Evolutionary conservation across 2,329 filamentous ascomycete genomes (phyloP).

Genomic region (Eurotiales sp.): DNA sequence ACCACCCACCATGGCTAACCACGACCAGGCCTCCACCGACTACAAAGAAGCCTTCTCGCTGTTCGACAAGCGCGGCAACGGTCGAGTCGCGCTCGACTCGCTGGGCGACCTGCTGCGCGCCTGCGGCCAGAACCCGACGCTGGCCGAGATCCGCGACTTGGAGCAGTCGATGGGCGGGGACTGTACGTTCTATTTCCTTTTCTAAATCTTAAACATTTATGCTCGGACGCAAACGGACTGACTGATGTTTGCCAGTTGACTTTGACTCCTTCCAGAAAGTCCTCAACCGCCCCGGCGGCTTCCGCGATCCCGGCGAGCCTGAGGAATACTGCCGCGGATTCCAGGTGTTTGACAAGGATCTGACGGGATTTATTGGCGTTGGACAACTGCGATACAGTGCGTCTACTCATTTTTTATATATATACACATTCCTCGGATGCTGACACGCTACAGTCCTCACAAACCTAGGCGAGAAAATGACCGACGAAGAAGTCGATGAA

Average conservation of each 20-base stretch:
- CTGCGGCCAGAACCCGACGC: constrained; percentile 95
- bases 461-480: constrained; percentile 98
- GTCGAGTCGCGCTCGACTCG: constrained; percentile 79
- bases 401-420: constrained; percentile 17
- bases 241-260: constrained; percentile 62
- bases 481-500: constrained; percentile 97
- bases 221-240: not conserved
- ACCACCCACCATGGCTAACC: constrained; percentile 25
- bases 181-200: constrained; percentile 64
- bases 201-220: no score
- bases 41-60: constrained; percentile 99
- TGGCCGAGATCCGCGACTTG: constrained; percentile 86
- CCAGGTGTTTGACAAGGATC: constrained; percentile 99
- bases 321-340: constrained; percentile 98
- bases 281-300: constrained; percentile 94
- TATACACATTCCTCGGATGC: not conserved
- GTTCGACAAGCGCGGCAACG: constrained; percentile 98
- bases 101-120: constrained; percentile 92
- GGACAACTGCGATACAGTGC: constrained; percentile 88
- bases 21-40: constrained; percentile 73
- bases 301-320: constrained; percentile 95
- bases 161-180: constrained; percentile 87
- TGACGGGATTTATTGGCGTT: constrained; percentile 96
- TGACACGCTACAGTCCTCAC: constrained; percentile 64
- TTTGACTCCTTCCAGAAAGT: constrained; percentile 97